A percentile compares a stretch with the other conserved stretches of the same genome.
Conservation (phyloP, 2,329 filamentous ascomycete genomes). For the Cryphonectria radicalis region DNA sequence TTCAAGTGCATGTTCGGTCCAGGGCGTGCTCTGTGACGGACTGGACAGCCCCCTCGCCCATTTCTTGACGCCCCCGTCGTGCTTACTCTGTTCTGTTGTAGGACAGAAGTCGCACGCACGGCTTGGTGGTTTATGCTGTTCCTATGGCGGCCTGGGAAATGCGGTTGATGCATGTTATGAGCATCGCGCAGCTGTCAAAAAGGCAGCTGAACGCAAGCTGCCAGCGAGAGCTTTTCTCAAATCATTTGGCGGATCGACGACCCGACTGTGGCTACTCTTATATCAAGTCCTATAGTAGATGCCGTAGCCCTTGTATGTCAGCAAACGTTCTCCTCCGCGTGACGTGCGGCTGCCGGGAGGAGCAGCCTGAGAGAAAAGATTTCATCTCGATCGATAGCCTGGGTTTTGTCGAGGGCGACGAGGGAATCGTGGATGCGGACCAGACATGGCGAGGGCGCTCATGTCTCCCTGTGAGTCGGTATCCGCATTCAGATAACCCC, state of each 20-base stretch:
- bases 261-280: background rate
- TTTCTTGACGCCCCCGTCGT: background rate
- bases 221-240: background rate
- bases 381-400: slow-evolving; percentile 25
- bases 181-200: slow-evolving; percentile 6
- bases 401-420: slow-evolving; percentile 18
- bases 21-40: background rate
- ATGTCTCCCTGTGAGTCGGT: slow-evolving; percentile 7
- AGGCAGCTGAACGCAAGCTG: background rate
- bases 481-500: slow-evolving; percentile 16
- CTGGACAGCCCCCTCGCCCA: background rate
- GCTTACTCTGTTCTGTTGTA: background rate
- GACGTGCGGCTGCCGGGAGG: slow-evolving; percentile 1
- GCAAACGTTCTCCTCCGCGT: background rate
- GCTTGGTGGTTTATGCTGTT: background rate
- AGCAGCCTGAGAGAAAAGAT: background rate
- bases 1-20: too few species aligned
- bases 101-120: background rate
- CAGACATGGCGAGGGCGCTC: slow-evolving; percentile 16
- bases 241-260: slow-evolving; percentile 12
- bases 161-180: background rate
- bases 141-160: background rate
- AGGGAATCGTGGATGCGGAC: slow-evolving; percentile 17
- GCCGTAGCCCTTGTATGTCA: slow-evolving; percentile 21
- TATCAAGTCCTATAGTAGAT: slow-evolving; percentile 29